These are phyloP conservation scores for Pycnococcus provasolii DNA, from an alignment of 139 green algal species.

Conservation along the genomic window DNA sequence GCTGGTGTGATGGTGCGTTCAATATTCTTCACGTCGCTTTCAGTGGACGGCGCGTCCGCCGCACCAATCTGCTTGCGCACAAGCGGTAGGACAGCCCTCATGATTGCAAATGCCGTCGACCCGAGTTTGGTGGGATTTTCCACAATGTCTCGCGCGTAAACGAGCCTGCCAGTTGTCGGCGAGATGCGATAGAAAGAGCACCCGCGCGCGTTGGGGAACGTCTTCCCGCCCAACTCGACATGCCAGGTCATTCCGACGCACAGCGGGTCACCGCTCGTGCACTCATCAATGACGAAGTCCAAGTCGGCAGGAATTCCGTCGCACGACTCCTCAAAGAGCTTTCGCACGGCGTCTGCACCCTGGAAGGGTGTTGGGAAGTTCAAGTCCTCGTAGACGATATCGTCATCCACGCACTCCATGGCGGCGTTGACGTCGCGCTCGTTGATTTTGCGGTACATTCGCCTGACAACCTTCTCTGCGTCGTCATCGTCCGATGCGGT, in stretches of 20 bases:
- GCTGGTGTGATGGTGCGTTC: neutral
- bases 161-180: slow-evolving; percentile 15
- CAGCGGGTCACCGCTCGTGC: neutral
- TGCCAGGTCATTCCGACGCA: slow-evolving; percentile 20
- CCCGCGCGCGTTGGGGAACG: slow-evolving; percentile 27
- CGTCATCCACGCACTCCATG: slow-evolving; percentile 20
- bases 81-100: slow-evolving; percentile 20
- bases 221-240: slow-evolving; percentile 18
- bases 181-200: slow-evolving; percentile 16
- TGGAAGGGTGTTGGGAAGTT: slow-evolving; percentile 21
- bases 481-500: too few species aligned
- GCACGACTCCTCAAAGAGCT: slow-evolving; percentile 21
- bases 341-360: slow-evolving; percentile 7
- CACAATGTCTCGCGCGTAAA: slow-evolving; percentile 26
- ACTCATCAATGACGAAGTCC: slow-evolving; percentile 22
- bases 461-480: slow-evolving; percentile 3
- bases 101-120: slow-evolving; percentile 19
- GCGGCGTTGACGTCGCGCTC: slow-evolving; percentile 13
- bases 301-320: slow-evolving; percentile 24
- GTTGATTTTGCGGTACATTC: slow-evolving; percentile 27
- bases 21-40: neutral
- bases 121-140: slow-evolving; percentile 21
- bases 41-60: neutral
- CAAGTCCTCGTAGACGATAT: slow-evolving; percentile 26
- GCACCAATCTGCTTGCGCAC: slow-evolving; percentile 11